phyloP scores from a whole-genome alignment of 179 eudicot genomes.

The Patellifolia procumbens region DNA sequence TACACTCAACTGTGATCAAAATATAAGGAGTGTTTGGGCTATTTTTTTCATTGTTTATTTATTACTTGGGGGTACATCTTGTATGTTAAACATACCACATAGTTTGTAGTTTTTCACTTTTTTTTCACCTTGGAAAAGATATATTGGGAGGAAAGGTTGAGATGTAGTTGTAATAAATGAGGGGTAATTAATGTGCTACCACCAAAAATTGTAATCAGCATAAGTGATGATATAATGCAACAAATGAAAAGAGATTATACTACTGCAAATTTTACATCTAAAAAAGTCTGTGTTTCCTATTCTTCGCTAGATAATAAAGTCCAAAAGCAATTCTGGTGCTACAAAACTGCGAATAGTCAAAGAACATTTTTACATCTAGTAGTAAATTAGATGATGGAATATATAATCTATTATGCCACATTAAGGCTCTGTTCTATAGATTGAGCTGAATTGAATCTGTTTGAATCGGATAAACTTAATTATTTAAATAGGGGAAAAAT shows the following conservation, averaged over 20 bases:
- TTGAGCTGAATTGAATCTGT: no score
- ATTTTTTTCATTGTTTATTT: constrained; percentile 3
- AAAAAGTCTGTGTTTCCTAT: no score
- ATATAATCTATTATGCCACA: no score
- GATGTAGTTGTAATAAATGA: constrained; percentile 9
- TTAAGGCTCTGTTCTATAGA: no score
- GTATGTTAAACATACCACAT: constrained; percentile 21
- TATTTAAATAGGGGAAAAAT: no score
- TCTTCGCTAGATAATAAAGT: no score
- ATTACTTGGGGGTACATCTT: constrained; percentile 10
- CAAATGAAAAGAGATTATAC: background rate
- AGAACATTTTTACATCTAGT: no score
- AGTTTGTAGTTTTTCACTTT: constrained; percentile 10
- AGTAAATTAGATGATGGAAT: no score
- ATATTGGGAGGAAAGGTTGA: constrained; percentile 10
- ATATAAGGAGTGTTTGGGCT: constrained; percentile 3
- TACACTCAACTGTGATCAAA: constrained; percentile 22
- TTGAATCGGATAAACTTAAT: no score
- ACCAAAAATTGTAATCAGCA: background rate
- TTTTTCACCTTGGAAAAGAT: background rate
- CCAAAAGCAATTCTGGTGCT: no score
- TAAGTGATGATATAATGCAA: background rate
- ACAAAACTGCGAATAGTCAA: no score
- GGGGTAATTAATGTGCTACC: background rate
- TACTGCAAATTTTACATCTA: background rate